Base-by-base conservation (phyloP, 768 basidiomycete genomes). In the Naganishia kalamii region DNA sequence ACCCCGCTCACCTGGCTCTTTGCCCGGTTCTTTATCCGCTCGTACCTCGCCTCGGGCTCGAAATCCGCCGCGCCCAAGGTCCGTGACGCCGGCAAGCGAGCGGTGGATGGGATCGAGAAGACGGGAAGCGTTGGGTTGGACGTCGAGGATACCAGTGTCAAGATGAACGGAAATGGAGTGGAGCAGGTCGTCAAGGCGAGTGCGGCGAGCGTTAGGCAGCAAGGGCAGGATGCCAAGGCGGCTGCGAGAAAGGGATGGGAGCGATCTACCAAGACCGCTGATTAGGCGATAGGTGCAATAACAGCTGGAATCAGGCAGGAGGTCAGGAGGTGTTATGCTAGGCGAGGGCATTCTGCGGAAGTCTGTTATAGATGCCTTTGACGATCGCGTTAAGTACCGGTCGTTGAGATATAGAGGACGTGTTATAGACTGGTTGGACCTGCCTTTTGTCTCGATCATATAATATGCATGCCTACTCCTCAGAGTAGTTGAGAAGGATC, bases 1-100 rank as follows among this genome's bases (percentile, higher is more conserved):
- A 62, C 65, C 11, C 70, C 72, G 0, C 46, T 71, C 6, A 73
- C 70, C 32, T 65, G 62, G 66, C 70, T 75, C 37, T 75, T 75
- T 64, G 66, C 62, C 0, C 50, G 69, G 25, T 75, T 75, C 70
- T 75, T 73, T 59, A 21, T 71, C 60, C 67, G 69, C 61, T 59
- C 61, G 12, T 75, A 75, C 70, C 57, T 63, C n/a, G 35, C 50
- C 19, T 13, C 25, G 27, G 21, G 33, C 30, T 19, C 52, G 11
- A 46, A 21, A 27, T 41, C 35, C 6, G 21, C 63, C 37, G 63
- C 43, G 15, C 30, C 54, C 50, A 57, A 44, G 50, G 54, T 57
- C 37, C 33, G 54, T 25, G 32, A 35, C 27, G 63, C 63, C 40
- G 63, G 63, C 21, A 64, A 35, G 37, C 25, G 44, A 8, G 63